These are phyloP conservation scores for Thymus mandschuricus DNA, from an alignment of 257 asterid species.

Conservation along the genomic window DNA sequence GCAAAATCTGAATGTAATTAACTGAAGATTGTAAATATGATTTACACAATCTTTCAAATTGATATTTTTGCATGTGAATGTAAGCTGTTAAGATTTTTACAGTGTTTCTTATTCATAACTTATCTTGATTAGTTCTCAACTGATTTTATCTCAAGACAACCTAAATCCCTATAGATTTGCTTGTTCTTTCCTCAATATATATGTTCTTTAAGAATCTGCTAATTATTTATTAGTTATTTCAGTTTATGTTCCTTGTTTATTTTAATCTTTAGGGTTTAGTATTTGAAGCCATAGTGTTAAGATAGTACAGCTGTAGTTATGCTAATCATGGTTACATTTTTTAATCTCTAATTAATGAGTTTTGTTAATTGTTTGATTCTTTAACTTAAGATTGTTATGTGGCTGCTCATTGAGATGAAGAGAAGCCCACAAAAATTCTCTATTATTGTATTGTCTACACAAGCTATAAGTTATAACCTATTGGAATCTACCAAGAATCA, in stretches of 20 bases:
- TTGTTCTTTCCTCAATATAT: constrained; percentile 31
- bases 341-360: not conserved
- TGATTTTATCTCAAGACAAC: constrained; percentile 40
- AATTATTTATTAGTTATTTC: not conserved
- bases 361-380: not conserved
- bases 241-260: not conserved
- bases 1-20: constrained; percentile 24
- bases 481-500: not conserved
- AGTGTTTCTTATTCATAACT: not conserved
- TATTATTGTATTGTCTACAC: not conserved
- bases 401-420: not conserved
- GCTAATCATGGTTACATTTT: constrained; percentile 25
- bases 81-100: constrained; percentile 43
- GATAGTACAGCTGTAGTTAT: constrained; percentile 30
- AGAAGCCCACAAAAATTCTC: not conserved
- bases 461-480: not conserved
- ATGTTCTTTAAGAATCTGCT: constrained; percentile 24
- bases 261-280: not conserved
- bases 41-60: constrained; percentile 26
- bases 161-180: constrained; percentile 55
- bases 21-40: constrained; percentile 17
- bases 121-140: constrained; percentile 16
- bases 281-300: constrained; percentile 15
- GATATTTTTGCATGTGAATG: constrained; percentile 52
- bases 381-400: constrained; percentile 6